These are phyloP conservation scores for Cytidiella melzeri DNA, from an alignment of 768 basidiomycete genomes.

Conservation along the genomic window DNA sequence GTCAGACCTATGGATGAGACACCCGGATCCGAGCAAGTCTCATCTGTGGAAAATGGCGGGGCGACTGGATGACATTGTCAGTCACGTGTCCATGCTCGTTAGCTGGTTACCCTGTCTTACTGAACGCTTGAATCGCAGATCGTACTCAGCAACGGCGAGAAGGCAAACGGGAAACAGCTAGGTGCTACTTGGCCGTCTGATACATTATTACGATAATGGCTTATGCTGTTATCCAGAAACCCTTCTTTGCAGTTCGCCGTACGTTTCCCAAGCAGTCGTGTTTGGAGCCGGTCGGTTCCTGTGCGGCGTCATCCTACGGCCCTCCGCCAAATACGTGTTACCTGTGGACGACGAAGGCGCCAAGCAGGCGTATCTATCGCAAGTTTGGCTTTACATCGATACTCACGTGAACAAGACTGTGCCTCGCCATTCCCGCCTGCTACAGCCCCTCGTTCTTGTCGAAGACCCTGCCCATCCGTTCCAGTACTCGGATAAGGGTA, in stretches of 20 bases:
- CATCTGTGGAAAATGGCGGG: constrained; percentile 18
- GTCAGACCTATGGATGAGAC: constrained; percentile 19
- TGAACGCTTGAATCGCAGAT: too few relatives aligned
- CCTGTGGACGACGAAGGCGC: constrained; percentile 6
- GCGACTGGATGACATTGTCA: constrained; percentile 19
- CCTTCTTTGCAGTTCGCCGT: constrained; percentile 15
- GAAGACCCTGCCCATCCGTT: constrained; percentile 18
- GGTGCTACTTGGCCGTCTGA: constrained; percentile 13
- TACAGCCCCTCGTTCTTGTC: constrained; percentile 21
- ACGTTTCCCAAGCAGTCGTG: constrained; percentile 16
- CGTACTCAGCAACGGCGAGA: constrained; percentile 26
- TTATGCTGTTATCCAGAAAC: constrained; percentile 16
- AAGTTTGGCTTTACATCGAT: too few relatives aligned
- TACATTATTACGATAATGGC: too few relatives aligned
- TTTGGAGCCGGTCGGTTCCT: constrained; percentile 21
- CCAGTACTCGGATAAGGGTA: constrained; percentile 14
- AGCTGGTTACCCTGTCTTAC: too few relatives aligned
- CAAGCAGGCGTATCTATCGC: too few relatives aligned
- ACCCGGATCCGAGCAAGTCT: constrained; percentile 11
- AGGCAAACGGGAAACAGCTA: constrained; percentile 24
- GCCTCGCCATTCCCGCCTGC: constrained; percentile 23
- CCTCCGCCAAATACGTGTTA: too few relatives aligned
- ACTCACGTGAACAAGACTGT: constrained; percentile 20
- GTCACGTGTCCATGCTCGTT: too few relatives aligned
- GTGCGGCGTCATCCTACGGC: constrained; percentile 21